These are phyloP conservation scores for Dalbergia cochinchinensis DNA, from an alignment of 306 rosid species.

Conservation along the genomic window DNA sequence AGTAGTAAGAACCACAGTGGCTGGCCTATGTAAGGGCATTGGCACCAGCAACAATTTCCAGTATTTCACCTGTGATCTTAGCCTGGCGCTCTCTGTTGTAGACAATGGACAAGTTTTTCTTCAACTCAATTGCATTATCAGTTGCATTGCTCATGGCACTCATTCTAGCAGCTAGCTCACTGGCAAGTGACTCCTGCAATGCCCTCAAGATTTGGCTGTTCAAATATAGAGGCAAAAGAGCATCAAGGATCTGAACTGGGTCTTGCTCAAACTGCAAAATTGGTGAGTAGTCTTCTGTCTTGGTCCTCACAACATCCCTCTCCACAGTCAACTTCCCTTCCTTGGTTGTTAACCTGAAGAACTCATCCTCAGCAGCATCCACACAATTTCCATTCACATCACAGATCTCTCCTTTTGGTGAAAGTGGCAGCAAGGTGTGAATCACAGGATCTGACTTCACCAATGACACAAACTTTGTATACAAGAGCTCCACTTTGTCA, in stretches of 20 bases:
- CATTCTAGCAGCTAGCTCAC: slow-evolving; percentile 95
- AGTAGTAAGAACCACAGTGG: not conserved
- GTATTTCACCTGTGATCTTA: slow-evolving; percentile 89
- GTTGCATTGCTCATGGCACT: slow-evolving; percentile 87
- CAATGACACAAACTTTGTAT: slow-evolving; percentile 84
- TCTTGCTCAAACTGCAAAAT: slow-evolving; percentile 91
- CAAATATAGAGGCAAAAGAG: slow-evolving; percentile 79
- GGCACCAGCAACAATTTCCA: slow-evolving; percentile 95
- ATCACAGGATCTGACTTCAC: slow-evolving; percentile 81
- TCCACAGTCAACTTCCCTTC: slow-evolving; percentile 88
- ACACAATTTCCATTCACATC: slow-evolving; percentile 82
- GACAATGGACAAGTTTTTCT: slow-evolving; percentile 60
- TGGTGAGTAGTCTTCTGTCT: slow-evolving; percentile 66
- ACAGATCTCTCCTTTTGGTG: slow-evolving; percentile 92
- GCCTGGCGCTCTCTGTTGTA: slow-evolving; percentile 92
- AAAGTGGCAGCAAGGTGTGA: slow-evolving; percentile 89
- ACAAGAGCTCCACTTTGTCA: slow-evolving; percentile 86
- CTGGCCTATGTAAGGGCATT: slow-evolving; percentile 52
- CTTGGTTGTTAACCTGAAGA: slow-evolving; percentile 84
- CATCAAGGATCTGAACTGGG: slow-evolving; percentile 94
- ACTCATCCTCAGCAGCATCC: slow-evolving; percentile 91
- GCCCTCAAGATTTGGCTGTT: slow-evolving; percentile 93
- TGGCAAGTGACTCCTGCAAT: slow-evolving; percentile 88
- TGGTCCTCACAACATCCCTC: slow-evolving; percentile 67
- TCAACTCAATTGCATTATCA: slow-evolving; percentile 80